Percentiles rank a stretch among this genome's conserved stretches.
These are phyloP conservation scores for Didymella pomorum DNA, from an alignment of 2,329 filamentous ascomycete species.

Conservation along the genomic window DNA sequence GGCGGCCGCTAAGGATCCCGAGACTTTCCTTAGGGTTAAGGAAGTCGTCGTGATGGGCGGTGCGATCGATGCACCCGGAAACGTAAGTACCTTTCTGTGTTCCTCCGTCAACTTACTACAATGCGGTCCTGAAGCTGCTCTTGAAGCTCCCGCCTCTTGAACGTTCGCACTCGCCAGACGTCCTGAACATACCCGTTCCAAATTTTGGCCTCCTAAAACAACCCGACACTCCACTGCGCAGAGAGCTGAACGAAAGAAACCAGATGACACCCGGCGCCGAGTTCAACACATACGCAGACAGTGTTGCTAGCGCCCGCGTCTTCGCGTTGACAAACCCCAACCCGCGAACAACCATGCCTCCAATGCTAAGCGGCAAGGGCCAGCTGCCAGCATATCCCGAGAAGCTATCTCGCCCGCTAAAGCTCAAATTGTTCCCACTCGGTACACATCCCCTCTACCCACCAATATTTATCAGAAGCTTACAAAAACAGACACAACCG, in stretches of 20 bases:
- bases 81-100: conserved; percentile 56
- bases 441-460: conserved; percentile 33
- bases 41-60: conserved; percentile 97
- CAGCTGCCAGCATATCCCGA: conserved; percentile 51
- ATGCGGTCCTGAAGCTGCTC: conserved; percentile 22
- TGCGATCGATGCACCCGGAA: conserved; percentile 79
- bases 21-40: conserved; percentile 86
- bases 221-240: conserved; percentile 44
- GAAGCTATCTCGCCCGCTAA: conserved; percentile 53
- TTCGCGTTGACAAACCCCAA: conserved; percentile 61
- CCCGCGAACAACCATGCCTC: conserved; percentile 83
- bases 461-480: conserved; percentile 2
- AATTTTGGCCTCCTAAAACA: conserved; percentile 52
- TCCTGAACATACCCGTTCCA: conserved; percentile 38
- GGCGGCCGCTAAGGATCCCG: conserved; percentile 86
- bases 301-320: conserved; percentile 57
- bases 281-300: conserved; percentile 94
- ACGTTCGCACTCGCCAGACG: conserved; percentile 29
- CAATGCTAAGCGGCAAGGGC: conserved; percentile 57
- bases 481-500: conserved; percentile 54
- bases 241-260: conserved; percentile 45
- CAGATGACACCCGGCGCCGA: conserved; percentile 80
- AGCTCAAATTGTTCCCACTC: conserved; percentile 58
- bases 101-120: conserved; percentile 5
- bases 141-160: conserved; percentile 33